These are phyloP conservation scores for Trifolium fragiferum DNA, from an alignment of 306 rosid species.

Conservation along the genomic window DNA sequence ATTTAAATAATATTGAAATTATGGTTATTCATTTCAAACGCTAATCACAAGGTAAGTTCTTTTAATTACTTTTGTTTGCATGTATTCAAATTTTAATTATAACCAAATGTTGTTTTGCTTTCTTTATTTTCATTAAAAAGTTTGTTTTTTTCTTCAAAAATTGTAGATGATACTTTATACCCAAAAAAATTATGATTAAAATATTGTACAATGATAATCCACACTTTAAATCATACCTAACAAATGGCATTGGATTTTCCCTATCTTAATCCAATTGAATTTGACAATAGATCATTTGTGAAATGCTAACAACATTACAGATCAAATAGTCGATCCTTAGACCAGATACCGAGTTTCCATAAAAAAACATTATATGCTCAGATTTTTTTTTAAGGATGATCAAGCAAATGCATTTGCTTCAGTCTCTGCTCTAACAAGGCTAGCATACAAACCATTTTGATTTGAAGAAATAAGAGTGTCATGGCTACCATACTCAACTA, in stretches of 20 bases:
- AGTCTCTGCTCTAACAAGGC: conserved; percentile 71
- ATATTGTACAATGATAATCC: not conserved
- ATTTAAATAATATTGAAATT: not conserved
- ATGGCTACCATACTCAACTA: conserved; percentile 79
- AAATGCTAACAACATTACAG: conserved; percentile 19
- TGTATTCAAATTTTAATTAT: not conserved
- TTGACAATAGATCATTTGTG: not conserved
- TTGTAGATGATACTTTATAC: too few species aligned
- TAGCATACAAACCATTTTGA: conserved; percentile 70
- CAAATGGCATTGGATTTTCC: not conserved
- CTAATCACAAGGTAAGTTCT: conserved; percentile 34
- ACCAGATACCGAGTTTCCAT: not conserved
- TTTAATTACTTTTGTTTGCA: not conserved
- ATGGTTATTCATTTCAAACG: not conserved
- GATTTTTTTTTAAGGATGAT: conserved; percentile 13
- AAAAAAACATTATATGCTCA: not conserved
- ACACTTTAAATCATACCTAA: not conserved
- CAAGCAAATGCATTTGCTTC: conserved; percentile 75
- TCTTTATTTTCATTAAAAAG: not conserved
- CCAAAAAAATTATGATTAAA: too few species aligned
- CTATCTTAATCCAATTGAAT: conserved; percentile 9
- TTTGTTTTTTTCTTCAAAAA: too few species aligned
- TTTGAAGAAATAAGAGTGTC: conserved; percentile 63
- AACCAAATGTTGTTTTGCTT: not conserved
- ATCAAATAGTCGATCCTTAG: too few species aligned